phyloP scores from a whole-genome alignment of 805 yeast genomes.

The Scheffersomyces spartinae region DNA sequence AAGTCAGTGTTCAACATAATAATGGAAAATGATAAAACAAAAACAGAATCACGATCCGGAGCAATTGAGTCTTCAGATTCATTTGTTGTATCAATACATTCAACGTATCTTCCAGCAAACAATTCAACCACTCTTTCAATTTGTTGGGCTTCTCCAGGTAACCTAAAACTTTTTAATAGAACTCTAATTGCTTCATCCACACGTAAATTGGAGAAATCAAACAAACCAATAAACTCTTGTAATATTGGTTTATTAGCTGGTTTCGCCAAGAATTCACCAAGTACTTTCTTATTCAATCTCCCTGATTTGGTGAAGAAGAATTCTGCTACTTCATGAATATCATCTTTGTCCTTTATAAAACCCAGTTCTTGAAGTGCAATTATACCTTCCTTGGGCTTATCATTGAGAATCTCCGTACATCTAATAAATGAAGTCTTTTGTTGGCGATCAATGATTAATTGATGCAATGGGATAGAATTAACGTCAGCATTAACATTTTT shows the following conservation, averaged over 20 bases:
- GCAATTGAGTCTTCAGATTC: constrained; percentile 9
- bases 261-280: constrained; percentile 81
- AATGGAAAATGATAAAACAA: constrained; percentile 80
- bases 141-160: constrained; percentile 97
- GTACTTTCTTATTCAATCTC: constrained; percentile 71
- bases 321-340: constrained; percentile 52
- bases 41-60: constrained; percentile 80
- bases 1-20: constrained; percentile 91
- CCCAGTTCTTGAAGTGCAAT: constrained; percentile 50
- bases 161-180: constrained; percentile 69
- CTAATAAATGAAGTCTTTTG: constrained; percentile 66
- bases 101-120: constrained; percentile 73
- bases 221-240: constrained; percentile 49
- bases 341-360: constrained; percentile 39
- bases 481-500: constrained; percentile 11
- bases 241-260: constrained; percentile 53
- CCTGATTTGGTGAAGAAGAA: constrained; percentile 74
- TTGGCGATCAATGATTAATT: constrained; percentile 30
- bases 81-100: constrained; percentile 17
- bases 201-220: constrained; percentile 68
- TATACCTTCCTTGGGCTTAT: constrained; percentile 69
- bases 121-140: constrained; percentile 85
- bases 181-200: constrained; percentile 90
- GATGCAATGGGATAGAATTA: constrained; percentile 8
- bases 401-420: constrained; percentile 68